Evolutionary conservation across 2,329 filamentous ascomycete species (phyloP).

Genomic region (Penicillium sp.): DNA sequence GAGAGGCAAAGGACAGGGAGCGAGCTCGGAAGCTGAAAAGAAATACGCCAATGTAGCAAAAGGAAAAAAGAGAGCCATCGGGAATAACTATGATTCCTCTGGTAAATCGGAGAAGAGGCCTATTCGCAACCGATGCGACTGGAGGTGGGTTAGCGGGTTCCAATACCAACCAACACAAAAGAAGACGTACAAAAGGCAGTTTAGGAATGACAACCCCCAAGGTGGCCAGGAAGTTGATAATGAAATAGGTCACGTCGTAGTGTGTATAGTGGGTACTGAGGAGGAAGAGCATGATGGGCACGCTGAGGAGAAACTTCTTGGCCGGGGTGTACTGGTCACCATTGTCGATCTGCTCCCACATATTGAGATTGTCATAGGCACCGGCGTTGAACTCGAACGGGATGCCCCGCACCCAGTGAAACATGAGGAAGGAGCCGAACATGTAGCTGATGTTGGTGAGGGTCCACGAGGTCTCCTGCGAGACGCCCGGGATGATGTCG

Average conservation of each 20-base stretch:
- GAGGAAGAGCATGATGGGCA: conserved; percentile 89
- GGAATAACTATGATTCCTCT: conserved; percentile 49
- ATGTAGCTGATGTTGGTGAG: conserved; percentile 98
- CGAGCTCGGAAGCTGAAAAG: conserved; percentile 12
- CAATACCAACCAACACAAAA: not conserved
- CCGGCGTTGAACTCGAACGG: conserved; percentile 98
- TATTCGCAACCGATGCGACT: conserved; percentile 75
- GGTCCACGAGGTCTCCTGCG: conserved; percentile 98
- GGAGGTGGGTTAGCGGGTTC: conserved; percentile 27
- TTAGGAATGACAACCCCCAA: conserved; percentile 94
- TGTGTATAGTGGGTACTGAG: conserved; percentile 98
- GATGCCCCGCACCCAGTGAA: conserved; percentile 95
- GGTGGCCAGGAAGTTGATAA: conserved; percentile 91
- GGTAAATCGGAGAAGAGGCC: conserved; percentile 66
- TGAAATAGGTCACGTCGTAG: conserved; percentile 94
- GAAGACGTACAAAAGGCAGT: conserved; percentile 74
- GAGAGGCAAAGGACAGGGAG: conserved; percentile 12
- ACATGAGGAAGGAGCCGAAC: conserved; percentile 98
- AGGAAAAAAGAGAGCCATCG: conserved; percentile 9
- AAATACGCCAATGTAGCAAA: conserved; percentile 20
- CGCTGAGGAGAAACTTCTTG: conserved; percentile 94
- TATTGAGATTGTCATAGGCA: conserved; percentile 98
- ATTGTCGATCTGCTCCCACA: conserved; percentile 99
- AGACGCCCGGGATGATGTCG: conserved; percentile 91
- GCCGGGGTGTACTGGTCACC: conserved; percentile 97